Conservation (phyloP, 805 yeast species). For the Yarrowia porcina region DNA sequence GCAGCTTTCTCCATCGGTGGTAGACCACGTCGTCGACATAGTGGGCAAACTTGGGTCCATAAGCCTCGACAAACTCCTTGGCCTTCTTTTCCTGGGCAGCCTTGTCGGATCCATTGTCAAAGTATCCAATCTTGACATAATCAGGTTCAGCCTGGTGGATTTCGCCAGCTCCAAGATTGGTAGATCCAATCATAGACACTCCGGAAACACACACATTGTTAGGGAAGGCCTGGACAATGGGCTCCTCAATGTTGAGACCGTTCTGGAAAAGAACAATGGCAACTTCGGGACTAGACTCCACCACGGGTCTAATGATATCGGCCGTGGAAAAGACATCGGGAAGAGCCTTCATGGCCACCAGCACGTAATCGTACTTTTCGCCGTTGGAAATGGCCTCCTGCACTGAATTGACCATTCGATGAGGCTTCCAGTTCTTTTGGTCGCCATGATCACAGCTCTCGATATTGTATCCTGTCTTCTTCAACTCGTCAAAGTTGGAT, state of each 20-base stretch:
- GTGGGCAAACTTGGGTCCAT: slow-evolving; percentile 45
- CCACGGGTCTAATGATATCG: slow-evolving; percentile 51
- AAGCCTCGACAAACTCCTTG: slow-evolving; percentile 46
- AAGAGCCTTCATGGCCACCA: slow-evolving; percentile 60
- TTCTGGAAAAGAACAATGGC: slow-evolving; percentile 60
- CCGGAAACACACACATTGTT: slow-evolving; percentile 55
- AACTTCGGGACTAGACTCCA: slow-evolving; percentile 45
- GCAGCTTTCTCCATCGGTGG: slow-evolving; percentile 62
- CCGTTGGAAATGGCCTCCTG: slow-evolving; percentile 46
- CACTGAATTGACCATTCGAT: slow-evolving; percentile 38
- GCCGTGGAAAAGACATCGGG: slow-evolving; percentile 59
- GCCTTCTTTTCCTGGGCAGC: slow-evolving; percentile 39
- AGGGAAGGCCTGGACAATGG: slow-evolving; percentile 52
- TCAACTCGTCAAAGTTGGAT: slow-evolving; percentile 57
- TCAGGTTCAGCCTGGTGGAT: slow-evolving; percentile 54
- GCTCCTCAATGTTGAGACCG: slow-evolving; percentile 61
- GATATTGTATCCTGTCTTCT: slow-evolving; percentile 53
- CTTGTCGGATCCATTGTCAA: slow-evolving; percentile 41
- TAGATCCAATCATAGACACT: slow-evolving; percentile 60
- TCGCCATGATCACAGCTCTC: slow-evolving; percentile 62
- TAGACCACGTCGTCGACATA: slow-evolving; percentile 48
- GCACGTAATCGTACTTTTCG: slow-evolving; percentile 52
- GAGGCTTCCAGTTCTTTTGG: slow-evolving; percentile 54
- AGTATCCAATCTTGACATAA: slow-evolving; percentile 50
- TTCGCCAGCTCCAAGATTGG: slow-evolving; percentile 47